Evolutionary conservation across 2,329 filamentous ascomycete species (phyloP).

Genomic region (Annulohypoxylon truncatum): DNA sequence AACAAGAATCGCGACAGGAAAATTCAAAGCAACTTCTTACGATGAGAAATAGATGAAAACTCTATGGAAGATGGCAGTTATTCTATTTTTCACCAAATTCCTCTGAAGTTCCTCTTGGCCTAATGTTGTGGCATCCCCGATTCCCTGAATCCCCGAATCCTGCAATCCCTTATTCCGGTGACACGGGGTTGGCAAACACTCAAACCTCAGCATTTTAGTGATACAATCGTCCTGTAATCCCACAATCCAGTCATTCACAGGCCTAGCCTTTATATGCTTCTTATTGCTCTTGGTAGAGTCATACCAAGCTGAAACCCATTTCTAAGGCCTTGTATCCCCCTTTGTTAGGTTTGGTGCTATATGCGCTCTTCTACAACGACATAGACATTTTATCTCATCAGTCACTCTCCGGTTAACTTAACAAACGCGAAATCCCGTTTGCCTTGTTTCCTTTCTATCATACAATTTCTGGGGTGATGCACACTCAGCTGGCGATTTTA

Average conservation of each 20-base stretch:
- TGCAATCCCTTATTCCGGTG: slow-evolving; percentile 39
- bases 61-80: slow-evolving; percentile 10
- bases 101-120: slow-evolving; percentile 15
- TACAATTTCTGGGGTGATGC: background rate
- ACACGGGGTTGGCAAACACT: slow-evolving; percentile 12
- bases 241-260: slow-evolving; percentile 26
- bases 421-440: background rate
- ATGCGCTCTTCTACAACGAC: background rate
- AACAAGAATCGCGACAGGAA: background rate
- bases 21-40: slow-evolving; percentile 1
- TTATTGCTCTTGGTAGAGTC: slow-evolving; percentile 4
- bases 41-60: background rate
- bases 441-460: slow-evolving; percentile 3
- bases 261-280: slow-evolving; percentile 21
- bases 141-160: slow-evolving; percentile 42
- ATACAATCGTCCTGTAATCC: slow-evolving; percentile 38
- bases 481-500: background rate
- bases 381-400: background rate
- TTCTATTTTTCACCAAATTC: slow-evolving; percentile 16
- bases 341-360: background rate
- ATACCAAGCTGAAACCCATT: slow-evolving; percentile 20
- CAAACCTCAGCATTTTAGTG: slow-evolving; percentile 14
- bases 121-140: slow-evolving; percentile 33
- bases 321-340: slow-evolving; percentile 2
- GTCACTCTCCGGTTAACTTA: background rate